Percentiles rank a stretch among this genome's conserved stretches.
Evolutionary conservation across 192 early-diverging fungal species (phyloP).

Genomic region (Entomortierella beljakovae): DNA sequence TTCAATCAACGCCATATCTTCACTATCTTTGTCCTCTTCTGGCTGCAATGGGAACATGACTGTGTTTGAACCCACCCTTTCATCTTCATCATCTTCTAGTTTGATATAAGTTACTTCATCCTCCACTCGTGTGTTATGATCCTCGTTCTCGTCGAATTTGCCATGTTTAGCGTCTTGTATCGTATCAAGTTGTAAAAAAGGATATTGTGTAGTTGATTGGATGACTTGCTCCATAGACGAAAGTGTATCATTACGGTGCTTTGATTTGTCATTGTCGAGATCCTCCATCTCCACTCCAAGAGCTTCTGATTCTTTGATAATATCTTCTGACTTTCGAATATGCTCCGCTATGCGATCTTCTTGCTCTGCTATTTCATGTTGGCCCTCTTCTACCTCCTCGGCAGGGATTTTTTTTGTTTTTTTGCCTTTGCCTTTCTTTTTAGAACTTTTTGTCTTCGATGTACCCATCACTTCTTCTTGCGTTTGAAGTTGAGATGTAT

Average conservation of each 20-base stretch:
- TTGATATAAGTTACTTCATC: slow-evolving; percentile 2
- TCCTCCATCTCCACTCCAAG: neutral
- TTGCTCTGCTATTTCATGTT: slow-evolving; percentile 1
- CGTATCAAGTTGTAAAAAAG: neutral
- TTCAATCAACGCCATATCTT: neutral
- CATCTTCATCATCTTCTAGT: slow-evolving; percentile 18
- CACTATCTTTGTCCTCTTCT: slow-evolving; percentile 4
- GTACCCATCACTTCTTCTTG: neutral
- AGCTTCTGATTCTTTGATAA: slow-evolving; percentile 22
- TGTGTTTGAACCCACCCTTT: slow-evolving; percentile 21
- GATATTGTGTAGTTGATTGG: slow-evolving; percentile 28
- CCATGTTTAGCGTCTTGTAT: neutral
- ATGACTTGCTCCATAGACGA: slow-evolving; percentile 17
- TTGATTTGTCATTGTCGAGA: neutral
- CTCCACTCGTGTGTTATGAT: slow-evolving; percentile 2
- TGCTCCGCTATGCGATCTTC: slow-evolving; percentile 23
- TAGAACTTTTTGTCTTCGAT: slow-evolving; percentile 10
- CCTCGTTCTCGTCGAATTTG: neutral
- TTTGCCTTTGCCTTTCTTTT: slow-evolving; percentile 31
- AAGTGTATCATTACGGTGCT: neutral
- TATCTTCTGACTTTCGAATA: slow-evolving; percentile 16
- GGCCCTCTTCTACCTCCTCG: slow-evolving; percentile 11
- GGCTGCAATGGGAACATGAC: slow-evolving; percentile 44
- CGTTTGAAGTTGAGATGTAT: neutral
- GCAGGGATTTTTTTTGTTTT: slow-evolving; percentile 3